Evolutionary conservation across 2,329 filamentous ascomycete genomes (phyloP), one percentile per base, ranked within the genome.

Genomic region (Emmonsiellopsis sp.): DNA sequence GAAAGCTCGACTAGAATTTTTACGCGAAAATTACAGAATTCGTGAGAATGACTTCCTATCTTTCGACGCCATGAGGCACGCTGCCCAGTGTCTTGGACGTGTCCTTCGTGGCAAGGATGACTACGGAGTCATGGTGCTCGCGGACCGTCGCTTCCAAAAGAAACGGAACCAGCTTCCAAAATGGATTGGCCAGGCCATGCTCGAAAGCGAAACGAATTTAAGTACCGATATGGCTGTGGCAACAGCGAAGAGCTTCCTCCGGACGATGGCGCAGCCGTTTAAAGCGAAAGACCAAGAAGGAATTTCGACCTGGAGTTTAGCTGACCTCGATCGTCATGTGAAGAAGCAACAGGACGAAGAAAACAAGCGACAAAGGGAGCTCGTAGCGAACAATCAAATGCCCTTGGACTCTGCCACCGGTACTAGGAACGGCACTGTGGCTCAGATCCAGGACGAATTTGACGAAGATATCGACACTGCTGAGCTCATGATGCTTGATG

Each of bases 61-160:
- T 16, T 98, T 98, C 76, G 93, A 98, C 67, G 93, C 93, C 20
- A 98, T 98, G 92, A 84, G 93, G n/a, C 93, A 98, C 67, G 93
- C 93, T 11, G 92, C 93, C 0, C 93, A 98, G 67, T 98, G 93
- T 65, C 77, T 98, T 1, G 94, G 93, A 11, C 91, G 93, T 67
- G 93, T 98, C 43, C 76, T 98, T 57, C 81, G 93, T 63, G 93
- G 93, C 26, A 98, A 98, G 70, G 94, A 98, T 66, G 93, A 98
- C 70, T 98, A 98, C 70, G 93, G 93, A n/a, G 89, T 98, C 76
- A 98, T 98, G 93, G 92, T 98, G 4, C 78, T 98, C 31, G 93
- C 94, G 2, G 93, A 98, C 69, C 85, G 89, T 42, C 83, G 93
- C 15, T 98, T 96, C 70, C 85, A 89, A 67, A 94, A 93, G 74